Base-by-base conservation (phyloP, 2,329 filamentous ascomycete species). In the Dothiorella sarmentorum region DNA sequence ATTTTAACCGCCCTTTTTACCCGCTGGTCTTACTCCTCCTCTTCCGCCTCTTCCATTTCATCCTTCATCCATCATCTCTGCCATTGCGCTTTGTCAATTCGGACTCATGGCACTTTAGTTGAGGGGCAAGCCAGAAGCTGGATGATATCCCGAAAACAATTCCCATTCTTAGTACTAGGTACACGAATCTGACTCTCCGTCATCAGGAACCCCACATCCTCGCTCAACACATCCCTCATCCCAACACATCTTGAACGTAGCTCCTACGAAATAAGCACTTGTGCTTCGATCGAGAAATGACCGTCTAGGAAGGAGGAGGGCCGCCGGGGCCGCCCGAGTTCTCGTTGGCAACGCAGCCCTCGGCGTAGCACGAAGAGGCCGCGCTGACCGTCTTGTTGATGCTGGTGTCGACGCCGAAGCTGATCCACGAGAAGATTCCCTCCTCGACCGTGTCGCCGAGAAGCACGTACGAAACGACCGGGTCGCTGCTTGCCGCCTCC, bases 401-500 rank as follows among this genome's bases (percentile, higher is more conserved):
- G 17, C 20, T 15, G 15, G 42, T 57, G 31, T 57, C 55, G 29
- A 57, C 29, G n/a, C 55, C 56, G 29, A 59, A 59, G 56, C 33
- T 52, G 45, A 72, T 64, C 69, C 68, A 73, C 27, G 63, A 69
- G 55, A 71, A 72, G 17, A 72, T 43, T 52, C 69, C 70, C n/a
- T 68, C 65, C 7, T 66, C 63, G 9, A 71, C 66, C 35, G 72
- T 68, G 42, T 85, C 77, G 10, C 83, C 83, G 1, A 87, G 75
- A 13, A 80, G 73, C 7, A 81, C 76, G 63, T 84, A 84, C 65
- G 85, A 77, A 60, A 84, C 73, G 65, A 85, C 76, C 0, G 84
- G 84, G 60, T 80, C 81, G 56, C 37, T 43, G 7, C 74, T 76
- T 51, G 77, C 77, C 4, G 78, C 75, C 66, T 81, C 77, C 65